Base-by-base conservation (phyloP, 495 filamentous ascomycete genomes). In the Talaromyces wortmannii region DNA sequence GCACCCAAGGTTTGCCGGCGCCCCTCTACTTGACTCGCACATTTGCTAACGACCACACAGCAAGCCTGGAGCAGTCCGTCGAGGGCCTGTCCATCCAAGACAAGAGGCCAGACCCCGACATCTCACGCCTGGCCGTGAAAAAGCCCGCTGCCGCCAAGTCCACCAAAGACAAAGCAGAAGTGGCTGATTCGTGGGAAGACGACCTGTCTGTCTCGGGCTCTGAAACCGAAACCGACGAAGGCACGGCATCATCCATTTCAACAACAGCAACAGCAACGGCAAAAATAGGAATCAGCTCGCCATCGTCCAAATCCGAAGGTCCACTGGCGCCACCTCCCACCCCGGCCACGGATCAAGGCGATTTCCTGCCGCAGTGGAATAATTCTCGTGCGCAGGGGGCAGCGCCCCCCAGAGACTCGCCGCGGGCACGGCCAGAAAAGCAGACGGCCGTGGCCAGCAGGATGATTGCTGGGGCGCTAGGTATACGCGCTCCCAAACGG, bases 171-270 rank as follows among this genome's bases (percentile, higher is more conserved):
- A 72, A 73, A 42, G 73, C 70, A 56, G 76, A 70, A 57, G 75
- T 91, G 31, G 86, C 81, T 52, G 90, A 94, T 63, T 91, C 88
- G 57, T 95, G 91, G 90, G 91, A 96, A 70, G 89, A 91, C 66
- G 90, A 89, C 68, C 77, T 59, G 32, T 75, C 62, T 50, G 50
- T 62, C 15, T 62, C 65, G 7, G 16, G 32, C 23, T 71, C 77
- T 15, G 81, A 78, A 33, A 59, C 51, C 52, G 57, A 60, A 49
- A 43, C 51, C 42, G 58, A 48, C 51, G 40, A 55, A 43, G 58
- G 54, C 18, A 53, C 64, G 23, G 23, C 23, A 23, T 23, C 23
- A 23, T 23, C 23, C 23, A 23, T 4, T 2, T 23, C 23, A 23
- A 23, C 23, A 18, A 45, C 59, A 48, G 33, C 23, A 23, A 23